Conservation (phyloP, 768 basidiomycete genomes). For the Astraeus odoratus region DNA sequence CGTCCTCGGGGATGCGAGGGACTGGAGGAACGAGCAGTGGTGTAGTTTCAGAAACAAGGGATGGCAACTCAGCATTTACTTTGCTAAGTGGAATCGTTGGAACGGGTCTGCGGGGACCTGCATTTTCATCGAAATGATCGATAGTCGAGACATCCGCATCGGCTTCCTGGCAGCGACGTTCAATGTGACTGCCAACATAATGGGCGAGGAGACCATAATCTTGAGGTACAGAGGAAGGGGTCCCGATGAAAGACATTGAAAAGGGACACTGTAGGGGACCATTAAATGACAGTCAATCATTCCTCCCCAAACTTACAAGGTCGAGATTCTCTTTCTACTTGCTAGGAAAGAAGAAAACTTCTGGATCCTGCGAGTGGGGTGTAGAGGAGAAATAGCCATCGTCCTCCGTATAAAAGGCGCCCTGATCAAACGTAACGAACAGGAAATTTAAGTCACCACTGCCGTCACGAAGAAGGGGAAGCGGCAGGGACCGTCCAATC, state of each 20-base stretch:
- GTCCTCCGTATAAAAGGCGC: no score
- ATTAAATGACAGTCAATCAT: background rate
- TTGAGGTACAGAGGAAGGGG: conserved; percentile 50
- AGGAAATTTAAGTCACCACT: no score
- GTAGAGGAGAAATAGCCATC: no score
- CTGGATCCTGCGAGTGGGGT: no score
- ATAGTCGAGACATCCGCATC: conserved; percentile 4
- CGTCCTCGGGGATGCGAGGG: conserved; percentile 44
- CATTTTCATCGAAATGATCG: conserved; percentile 4
- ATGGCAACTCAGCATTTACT: conserved; percentile 1
- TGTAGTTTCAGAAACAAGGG: conserved; percentile 39
- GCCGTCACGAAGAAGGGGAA: no score
- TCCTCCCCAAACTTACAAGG: background rate
- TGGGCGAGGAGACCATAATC: conserved; percentile 55
- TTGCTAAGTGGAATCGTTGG: background rate
- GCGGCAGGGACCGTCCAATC: no score
- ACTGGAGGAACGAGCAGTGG: conserved; percentile 48
- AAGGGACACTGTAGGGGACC: background rate
- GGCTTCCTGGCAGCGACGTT: conserved; percentile 11
- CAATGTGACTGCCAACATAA: conserved; percentile 30
- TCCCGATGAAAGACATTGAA: background rate
- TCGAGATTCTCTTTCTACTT: no score
- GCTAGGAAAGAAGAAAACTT: no score
- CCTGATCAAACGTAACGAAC: no score
- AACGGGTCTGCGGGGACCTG: background rate